Conservation (phyloP, 78 protist species). For the Tieghemostelium lacteum region DNA sequence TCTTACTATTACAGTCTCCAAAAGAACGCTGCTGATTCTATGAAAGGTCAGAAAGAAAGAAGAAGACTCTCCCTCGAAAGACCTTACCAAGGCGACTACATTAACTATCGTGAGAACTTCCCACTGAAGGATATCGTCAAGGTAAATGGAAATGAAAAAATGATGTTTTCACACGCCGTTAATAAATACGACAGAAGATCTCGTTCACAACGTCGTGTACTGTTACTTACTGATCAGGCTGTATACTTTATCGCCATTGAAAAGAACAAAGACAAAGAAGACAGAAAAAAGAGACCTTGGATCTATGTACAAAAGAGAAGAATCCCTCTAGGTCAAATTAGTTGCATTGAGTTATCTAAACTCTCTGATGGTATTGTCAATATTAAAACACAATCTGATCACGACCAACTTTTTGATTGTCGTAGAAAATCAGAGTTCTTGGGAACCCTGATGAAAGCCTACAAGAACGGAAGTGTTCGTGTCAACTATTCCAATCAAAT, state of each 20-base stretch:
- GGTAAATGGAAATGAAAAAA: conserved; percentile 56
- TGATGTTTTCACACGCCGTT: conserved; percentile 67
- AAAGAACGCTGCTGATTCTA: conserved; percentile 54
- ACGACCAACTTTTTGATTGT: conserved; percentile 77
- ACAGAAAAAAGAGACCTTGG: conserved; percentile 80
- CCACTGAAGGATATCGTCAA: conserved; percentile 70
- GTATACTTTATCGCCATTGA: conserved; percentile 77
- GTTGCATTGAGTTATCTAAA: conserved; percentile 14
- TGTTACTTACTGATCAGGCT: conserved; percentile 59
- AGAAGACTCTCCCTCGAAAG: conserved; percentile 72
- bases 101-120: conserved; percentile 81
- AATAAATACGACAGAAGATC: conserved; percentile 58
- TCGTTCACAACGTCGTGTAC: conserved; percentile 54
- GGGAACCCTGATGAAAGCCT: conserved; percentile 58
- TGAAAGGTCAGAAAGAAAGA: conserved; percentile 69
- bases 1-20: conserved; percentile 70
- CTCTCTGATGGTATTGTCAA: conserved; percentile 63
- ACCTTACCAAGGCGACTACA: conserved; percentile 80
- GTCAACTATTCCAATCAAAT: conserved; percentile 29
- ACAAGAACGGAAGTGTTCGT: conserved; percentile 28
- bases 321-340: conserved; percentile 7
- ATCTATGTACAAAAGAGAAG: conserved; percentile 73
- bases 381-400: conserved; percentile 45
- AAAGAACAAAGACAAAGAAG: conserved; percentile 83
- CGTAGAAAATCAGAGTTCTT: conserved; percentile 83